Evolutionary conservation across 345 rosid genomes (phyloP), one percentile per base, ranked within the genome.

Genomic region (Clarkia xantiana): DNA sequence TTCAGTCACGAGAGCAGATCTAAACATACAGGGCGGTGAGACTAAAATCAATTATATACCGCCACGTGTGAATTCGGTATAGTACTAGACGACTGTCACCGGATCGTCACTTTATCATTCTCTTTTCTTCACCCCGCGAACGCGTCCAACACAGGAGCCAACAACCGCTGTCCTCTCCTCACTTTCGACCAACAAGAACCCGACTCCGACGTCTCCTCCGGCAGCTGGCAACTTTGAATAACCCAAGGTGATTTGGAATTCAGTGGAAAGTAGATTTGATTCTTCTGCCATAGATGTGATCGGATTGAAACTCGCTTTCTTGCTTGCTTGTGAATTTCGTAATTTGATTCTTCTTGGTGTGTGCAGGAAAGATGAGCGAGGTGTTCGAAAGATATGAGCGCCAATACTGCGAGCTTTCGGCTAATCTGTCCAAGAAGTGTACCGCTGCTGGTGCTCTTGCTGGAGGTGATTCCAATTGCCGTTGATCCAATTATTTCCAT

Each of bases 381-480:
- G 73, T 72, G 15, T 65, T 59, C 15, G 63, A 59, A 44, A 54
- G 63, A 3, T 59, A 59, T 40, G 63, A 59, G 45, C 63, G 63
- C 17, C 63, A 59, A 52, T 59, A 59, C 57, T 59, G 52, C 55
- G 63, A 59, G 46, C 11, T 59, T 22, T 72, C 71, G 44, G 66
- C 64, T 18, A 53, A 56, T 23, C 20, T 68, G 51, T 65, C 68
- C 34, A 44, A 62, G 14, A 65, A 54, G 23, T 65, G 69, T 56
- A 51, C 66, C 5, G 57, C 71, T 2, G 71, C 69, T 12, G 52
- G 42, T 45, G 59, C 55, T 54, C 66, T 68, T 29, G 52, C 54
- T 34, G 74, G 69, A 68, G 77, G 77, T 72, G 43, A 56, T 18
- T 19, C 7, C 13, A 25, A 22, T 25, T 5, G 2, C 18, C 44